Conservation (phyloP, 768 basidiomycete genomes). For the Hydnum rufescens region DNA sequence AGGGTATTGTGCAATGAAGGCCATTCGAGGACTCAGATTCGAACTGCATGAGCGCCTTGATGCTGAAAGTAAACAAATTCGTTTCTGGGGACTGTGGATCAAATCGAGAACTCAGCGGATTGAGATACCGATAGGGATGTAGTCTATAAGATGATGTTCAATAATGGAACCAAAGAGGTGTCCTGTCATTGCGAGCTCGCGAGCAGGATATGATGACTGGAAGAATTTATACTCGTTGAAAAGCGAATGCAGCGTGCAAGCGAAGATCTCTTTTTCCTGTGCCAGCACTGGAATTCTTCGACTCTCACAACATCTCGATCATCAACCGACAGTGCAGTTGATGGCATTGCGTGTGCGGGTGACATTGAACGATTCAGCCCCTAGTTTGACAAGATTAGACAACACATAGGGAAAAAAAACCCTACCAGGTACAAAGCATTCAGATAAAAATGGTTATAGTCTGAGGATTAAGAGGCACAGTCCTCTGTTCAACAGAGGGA, state of each 20-base stretch:
- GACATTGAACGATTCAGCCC: conserved; percentile 81
- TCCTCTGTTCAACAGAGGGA: conserved; percentile 53
- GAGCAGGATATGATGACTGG: conserved; percentile 70
- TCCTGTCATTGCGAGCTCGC: conserved; percentile 89
- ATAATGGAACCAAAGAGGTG: conserved; percentile 91
- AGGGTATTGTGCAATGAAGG: conserved; percentile 70
- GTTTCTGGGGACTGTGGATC: conserved; percentile 77
- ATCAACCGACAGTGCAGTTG: conserved; percentile 85
- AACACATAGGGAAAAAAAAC: conserved; percentile 66
- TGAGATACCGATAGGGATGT: conserved; percentile 86
- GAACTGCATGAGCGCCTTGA: conserved; percentile 76
- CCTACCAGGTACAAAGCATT: conserved; percentile 66
- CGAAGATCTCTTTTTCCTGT: conserved; percentile 87
- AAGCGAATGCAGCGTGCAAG: conserved; percentile 98
- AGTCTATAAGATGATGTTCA: conserved; percentile 93
- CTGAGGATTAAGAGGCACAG: conserved; percentile 70
- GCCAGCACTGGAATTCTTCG: conserved; percentile 62
- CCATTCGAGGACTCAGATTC: conserved; percentile 35
- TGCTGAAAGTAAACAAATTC: conserved; percentile 87
- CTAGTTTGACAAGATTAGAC: conserved; percentile 76
- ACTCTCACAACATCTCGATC: conserved; percentile 65
- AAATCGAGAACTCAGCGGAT: conserved; percentile 94
- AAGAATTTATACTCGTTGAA: conserved; percentile 99
- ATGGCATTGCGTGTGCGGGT: conserved; percentile 98
- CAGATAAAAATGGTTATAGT: conserved; percentile 87